Base-by-base conservation (phyloP, 2,329 filamentous ascomycete species). In the Annulohypoxylon truncatum region DNA sequence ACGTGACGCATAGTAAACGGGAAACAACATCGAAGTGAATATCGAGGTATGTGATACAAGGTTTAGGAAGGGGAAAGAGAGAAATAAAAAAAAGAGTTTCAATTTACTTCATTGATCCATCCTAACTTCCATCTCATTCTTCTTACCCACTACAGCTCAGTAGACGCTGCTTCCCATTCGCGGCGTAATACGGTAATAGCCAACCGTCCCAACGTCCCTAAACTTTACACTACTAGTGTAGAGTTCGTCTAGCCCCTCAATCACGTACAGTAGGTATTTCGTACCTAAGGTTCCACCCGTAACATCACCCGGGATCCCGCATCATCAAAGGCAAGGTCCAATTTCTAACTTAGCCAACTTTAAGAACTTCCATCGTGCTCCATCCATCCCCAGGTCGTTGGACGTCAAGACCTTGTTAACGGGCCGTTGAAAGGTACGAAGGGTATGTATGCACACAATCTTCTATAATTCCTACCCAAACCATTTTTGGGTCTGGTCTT, bases 301-400 rank as follows among this genome's bases (percentile, higher is more conserved):
- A 56, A 66, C 66, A 68, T 66, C 63, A 61, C 52, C 66, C 66
- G 66, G 66, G 59, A 67, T 69, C 67, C 67, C 60, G 60, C 64
- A 69, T 69, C 67, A 26, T 38, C 57, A 22, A 55, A 31, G n/a
- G 13, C 42, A 28, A 60, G 44, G 44, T 48, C 29, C 29, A 33
- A 31, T 40, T 57, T 64, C 46, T 53, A 55, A 51, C 60, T 56
- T 40, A 38, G 31, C 57, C 24, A 13, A 42, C 54, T 56, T 55
- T 53, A 28, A 22, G 38, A 42, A 42, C 38, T 42, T 42, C 38
- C 5, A 42, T 20, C 38, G 38, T 42, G 38, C 10, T 42, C 33
- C 28, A 42, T 52, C 61, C 42, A 56, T 48, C 52, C 26, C 31
- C 40, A 35, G 46, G 51, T 46, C 54, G 26, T 50, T 55, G 26